Evolutionary conservation across 1,284 basidiomycete genomes (phyloP), one percentile per base, ranked within the genome.

Genomic region (Hemileia vastatrix): DNA sequence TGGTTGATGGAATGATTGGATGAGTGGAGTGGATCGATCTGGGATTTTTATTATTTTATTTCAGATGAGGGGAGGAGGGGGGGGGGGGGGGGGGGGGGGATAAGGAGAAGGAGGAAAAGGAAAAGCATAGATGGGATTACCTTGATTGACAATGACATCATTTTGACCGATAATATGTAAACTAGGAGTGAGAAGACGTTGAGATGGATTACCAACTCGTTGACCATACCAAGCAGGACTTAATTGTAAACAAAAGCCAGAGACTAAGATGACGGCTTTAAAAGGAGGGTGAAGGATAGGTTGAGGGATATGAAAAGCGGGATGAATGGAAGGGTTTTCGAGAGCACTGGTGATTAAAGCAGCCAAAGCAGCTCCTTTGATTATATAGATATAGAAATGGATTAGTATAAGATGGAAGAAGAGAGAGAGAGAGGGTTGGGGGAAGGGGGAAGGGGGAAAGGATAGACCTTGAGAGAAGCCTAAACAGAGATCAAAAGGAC

Each of bases 401-500:
- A n/a, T n/a, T n/a, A n/a, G n/a, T n/a, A n/a, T n/a, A n/a, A n/a
- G n/a, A n/a, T n/a, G n/a, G n/a, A n/a, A n/a, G n/a, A n/a, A n/a
- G n/a, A n/a, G n/a, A n/a, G n/a, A n/a, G n/a, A n/a, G n/a, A n/a
- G n/a, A n/a, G n/a, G n/a, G n/a, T 49, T 49, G 8, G 18, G 6
- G 47, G 23, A 21, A 18, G 8, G 47, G 47, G 15, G n/a, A n/a
- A 21, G 47, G 47, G 18, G 47, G 6, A 18, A 6, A 27, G 13
- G 43, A 5, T 19, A 18, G 36, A 56, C 60, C 60, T 56, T 63
- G 60, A 32, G 60, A 63, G 45, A 63, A 63, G 24, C 60, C 60
- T 6, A 63, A 63, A 40, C 60, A 63, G 9, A 54, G 54, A 15
- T 55, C 60, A 63, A 63, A 63, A 6, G 60, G 60, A 18, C 60